These are phyloP conservation scores for Amaranthus tricolor DNA, from an alignment of 179 eudicot genomes.

Conservation along the genomic window DNA sequence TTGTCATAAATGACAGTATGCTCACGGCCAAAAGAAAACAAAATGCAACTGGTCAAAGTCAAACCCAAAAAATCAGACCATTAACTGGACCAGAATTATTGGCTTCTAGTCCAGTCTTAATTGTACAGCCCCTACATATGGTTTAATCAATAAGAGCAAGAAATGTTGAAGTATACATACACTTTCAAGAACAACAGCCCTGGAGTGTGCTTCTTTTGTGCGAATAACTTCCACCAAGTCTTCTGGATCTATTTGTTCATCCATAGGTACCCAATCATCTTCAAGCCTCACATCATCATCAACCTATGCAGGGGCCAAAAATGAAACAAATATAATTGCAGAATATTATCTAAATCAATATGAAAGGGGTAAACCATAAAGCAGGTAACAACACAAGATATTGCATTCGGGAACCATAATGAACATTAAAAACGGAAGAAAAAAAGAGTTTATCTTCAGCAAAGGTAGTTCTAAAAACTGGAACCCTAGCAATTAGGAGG, in stretches of 20 bases:
- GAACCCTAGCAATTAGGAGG: not conserved
- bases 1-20: too few relatives aligned
- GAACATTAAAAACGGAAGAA: too few relatives aligned
- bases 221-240: constrained; percentile 84
- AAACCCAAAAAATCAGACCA: too few relatives aligned
- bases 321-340: not conserved
- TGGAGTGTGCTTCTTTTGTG: constrained; percentile 82
- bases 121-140: not conserved
- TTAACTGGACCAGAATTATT: too few relatives aligned
- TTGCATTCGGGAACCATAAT: too few relatives aligned
- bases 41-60: too few relatives aligned
- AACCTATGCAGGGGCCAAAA: constrained; percentile 38
- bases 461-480: not conserved
- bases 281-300: constrained; percentile 89
- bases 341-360: not conserved
- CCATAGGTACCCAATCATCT: constrained; percentile 99
- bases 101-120: too few relatives aligned
- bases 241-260: constrained; percentile 60
- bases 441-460: not conserved
- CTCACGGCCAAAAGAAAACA: too few relatives aligned
- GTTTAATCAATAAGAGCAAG: not conserved
- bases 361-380: not conserved
- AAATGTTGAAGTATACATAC: constrained; percentile 37
- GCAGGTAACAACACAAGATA: not conserved
- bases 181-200: constrained; percentile 93